Evolutionary conservation across 2,329 filamentous ascomycete species (phyloP), one percentile per base, ranked within the genome.

Genomic region (Thielaviopsis euricoi): DNA sequence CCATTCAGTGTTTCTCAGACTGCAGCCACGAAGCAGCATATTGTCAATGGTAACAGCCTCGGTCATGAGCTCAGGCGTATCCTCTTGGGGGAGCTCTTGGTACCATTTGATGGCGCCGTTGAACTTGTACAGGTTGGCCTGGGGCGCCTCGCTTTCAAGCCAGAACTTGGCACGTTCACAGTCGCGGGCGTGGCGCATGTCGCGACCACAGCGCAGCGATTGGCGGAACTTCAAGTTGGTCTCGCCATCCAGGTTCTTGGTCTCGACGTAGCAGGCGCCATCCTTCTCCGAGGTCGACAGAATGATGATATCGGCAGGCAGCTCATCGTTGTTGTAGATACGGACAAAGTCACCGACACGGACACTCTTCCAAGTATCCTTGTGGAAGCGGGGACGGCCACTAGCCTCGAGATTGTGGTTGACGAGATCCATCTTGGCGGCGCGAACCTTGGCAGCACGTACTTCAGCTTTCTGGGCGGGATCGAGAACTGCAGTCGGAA

Each of bases 41-140:
- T 98, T 98, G 76, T 96, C 95, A 70, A 98, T 96, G 6, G 84
- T 84, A 58, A 98, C 86, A 2, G 93, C 86, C 69, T 98, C 93
- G 0, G 86, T 84, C 89, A 95, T 95, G 19, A 88, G 81, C 62
- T 80, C 82, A 0, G 79, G 76, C 3, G 84, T 75, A 0, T 80
- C 75, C 61, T 85, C 77, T 55, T 79, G 79, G 12, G 79, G 73
- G 56, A 90, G 76, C 37, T 74, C 74, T 67, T 98, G 90, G 40
- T 80, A 76, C 93, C 93, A 98, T 64, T 83, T 84, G 61, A 95
- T 82, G 26, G 89, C 89, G 62, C 85, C 94, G 64, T 83, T 96
- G 73, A 96, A 98, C 64, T 91, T 83, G 74, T 98, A 98, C 1
- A 98, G 78, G 65, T 98, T 98, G 33, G 91, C 82, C 64, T 97